Conservation (phyloP, 208 protist species). For the Crithidia fasciculata region DNA sequence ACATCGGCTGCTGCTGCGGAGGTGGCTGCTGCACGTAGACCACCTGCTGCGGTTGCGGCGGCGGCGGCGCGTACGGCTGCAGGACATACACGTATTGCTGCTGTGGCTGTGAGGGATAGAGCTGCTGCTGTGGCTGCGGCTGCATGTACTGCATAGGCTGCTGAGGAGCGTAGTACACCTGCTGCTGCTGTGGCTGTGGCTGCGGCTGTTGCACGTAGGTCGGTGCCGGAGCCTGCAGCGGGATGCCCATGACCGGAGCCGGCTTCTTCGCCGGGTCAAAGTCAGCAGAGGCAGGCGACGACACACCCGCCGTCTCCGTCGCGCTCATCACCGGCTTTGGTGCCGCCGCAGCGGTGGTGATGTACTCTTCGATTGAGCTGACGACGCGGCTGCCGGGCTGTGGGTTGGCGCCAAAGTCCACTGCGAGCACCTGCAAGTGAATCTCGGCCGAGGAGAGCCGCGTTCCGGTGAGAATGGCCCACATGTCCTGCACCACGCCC, state of each 20-base stretch:
- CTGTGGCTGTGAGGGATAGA: conserved; percentile 7
- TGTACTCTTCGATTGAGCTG: conserved; percentile 34
- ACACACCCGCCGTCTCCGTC: conserved; percentile 6
- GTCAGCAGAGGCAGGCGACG: conserved; percentile 1
- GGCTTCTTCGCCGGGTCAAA: conserved; percentile 10
- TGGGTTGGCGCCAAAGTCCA: conserved; percentile 70
- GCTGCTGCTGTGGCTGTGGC: conserved; percentile 6
- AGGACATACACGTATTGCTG: conserved; percentile 1
- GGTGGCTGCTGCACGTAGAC: conserved; percentile 8
- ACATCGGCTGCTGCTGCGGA: conserved; percentile 4
- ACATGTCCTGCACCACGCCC: conserved; percentile 69
- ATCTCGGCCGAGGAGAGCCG: conserved; percentile 61
- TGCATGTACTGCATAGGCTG: conserved; percentile 2
- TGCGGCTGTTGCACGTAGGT: conserved; percentile 27
- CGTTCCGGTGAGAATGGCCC: conserved; percentile 52
- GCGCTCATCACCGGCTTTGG: conserved; percentile 15
- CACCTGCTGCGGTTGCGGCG: conserved; percentile 4
- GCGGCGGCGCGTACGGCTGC: not conserved
- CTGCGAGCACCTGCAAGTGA: conserved; percentile 64
- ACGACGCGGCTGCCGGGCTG: conserved; percentile 9
- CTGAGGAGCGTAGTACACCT: conserved; percentile 14
- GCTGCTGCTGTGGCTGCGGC: not conserved
- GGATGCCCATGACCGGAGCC: conserved; percentile 16
- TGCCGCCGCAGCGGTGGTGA: not conserved
- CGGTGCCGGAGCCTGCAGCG: conserved; percentile 11